Evolutionary conservation across 495 filamentous ascomycete genomes (phyloP), one percentile per base, ranked within the genome.

Genomic region (Penicillium goetzii): DNA sequence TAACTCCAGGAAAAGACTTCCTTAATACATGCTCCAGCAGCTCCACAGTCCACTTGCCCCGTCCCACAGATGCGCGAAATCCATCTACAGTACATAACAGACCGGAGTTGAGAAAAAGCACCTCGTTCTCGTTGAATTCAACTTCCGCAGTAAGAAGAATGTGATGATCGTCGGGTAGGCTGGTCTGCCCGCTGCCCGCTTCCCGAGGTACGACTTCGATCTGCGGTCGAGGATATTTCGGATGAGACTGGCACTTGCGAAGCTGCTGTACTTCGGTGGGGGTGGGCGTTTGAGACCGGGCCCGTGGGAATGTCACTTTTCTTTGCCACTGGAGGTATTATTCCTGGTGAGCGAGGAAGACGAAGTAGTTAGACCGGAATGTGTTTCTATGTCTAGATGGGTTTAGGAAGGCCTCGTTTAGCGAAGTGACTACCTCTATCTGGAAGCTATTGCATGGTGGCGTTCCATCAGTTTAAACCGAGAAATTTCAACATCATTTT

Each of bases 61-160:
- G 15, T 38, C 32, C 32, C 30, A 26, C n/a, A 50, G n/a, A 30
- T 59, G 21, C 15, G 58, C 41, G 33, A 40, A 51, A 28, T 52
- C 30, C 30, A 25, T 38, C 28, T 41, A 40, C 4, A 14, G 14
- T 2, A 32, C 30, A 32, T 3, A 58, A 23, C 41, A 49, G 40
- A 33, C 36, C 41, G 30, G 26, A 3, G 2, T n/a, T 19, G 21
- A 43, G 7, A 2, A 19, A 21, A 26, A 49, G 28, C 26, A 4
- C 41, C 8, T 30, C 56, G 28, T n/a, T 55, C 8, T 30, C 56
- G 28, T n/a, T 55, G 9, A 19, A 19, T 10, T 33, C 30, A 33
- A 19, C 30, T 33, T 55, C 28, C 52, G 30, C 52, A n/a, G 52
- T 9, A 30, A 55, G 32, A 17, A 54, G 51, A 32, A 25, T 17